Conservation (phyloP, 2,329 filamentous ascomycete species). For the Neofusicoccum laricinum region DNA sequence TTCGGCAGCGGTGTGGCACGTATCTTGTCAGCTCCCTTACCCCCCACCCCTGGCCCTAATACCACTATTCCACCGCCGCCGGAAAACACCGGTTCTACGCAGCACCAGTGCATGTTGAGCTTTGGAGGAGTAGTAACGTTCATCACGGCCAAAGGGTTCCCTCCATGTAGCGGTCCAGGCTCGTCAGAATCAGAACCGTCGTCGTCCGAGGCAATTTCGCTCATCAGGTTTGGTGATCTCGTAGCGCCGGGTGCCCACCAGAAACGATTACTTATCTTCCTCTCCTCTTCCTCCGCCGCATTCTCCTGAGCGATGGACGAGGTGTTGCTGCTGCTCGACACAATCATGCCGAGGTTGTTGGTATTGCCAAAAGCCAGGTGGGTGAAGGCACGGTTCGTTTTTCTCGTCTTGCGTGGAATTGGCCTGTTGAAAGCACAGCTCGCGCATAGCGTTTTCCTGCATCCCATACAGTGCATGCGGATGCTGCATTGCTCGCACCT, state of each 20-base stretch:
- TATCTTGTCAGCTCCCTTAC: constrained; percentile 54
- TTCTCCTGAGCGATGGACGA: neutral
- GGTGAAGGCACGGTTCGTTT: constrained; percentile 36
- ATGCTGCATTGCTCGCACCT: constrained; percentile 61
- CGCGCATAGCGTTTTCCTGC: constrained; percentile 58
- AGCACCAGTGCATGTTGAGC: constrained; percentile 59
- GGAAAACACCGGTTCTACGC: constrained; percentile 58
- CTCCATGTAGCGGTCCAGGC: constrained; percentile 19
- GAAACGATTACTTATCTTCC: constrained; percentile 38
- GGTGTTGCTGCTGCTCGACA: neutral
- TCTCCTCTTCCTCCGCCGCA: neutral
- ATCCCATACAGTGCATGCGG: constrained; percentile 60
- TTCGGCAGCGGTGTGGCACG: constrained; percentile 57
- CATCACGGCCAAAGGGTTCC: constrained; percentile 20
- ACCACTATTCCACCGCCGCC: constrained; percentile 59
- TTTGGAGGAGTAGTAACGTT: constrained; percentile 37
- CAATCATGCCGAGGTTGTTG: constrained; percentile 18
- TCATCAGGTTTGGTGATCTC: constrained; percentile 58
- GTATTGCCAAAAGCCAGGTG: constrained; percentile 34
- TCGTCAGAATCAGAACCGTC: constrained; percentile 38
- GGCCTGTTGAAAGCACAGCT: constrained; percentile 58
- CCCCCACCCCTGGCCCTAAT: constrained; percentile 45
- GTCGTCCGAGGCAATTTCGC: constrained; percentile 43
- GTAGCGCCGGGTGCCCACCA: constrained; percentile 60
- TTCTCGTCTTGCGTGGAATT: constrained; percentile 42